Base-by-base conservation (phyloP, 805 yeast genomes). In the Lachancea thermotolerans region DNA sequence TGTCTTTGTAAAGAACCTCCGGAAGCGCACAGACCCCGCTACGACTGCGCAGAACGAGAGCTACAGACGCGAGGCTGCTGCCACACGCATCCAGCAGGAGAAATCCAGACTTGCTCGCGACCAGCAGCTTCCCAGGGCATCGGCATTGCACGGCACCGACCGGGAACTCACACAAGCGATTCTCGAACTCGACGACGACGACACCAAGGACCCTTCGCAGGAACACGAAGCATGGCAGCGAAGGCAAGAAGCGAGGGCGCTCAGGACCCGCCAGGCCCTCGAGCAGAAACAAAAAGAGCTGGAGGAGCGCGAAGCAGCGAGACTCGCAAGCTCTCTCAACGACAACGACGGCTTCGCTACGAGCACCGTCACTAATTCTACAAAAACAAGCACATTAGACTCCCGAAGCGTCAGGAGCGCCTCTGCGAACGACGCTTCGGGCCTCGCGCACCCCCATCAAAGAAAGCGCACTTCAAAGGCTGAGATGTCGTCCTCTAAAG, bases 131-230 rank as follows among this genome's bases (percentile, higher is more conserved):
- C 32, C 25, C 37, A 31, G 10, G 16, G 39, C 29, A 45, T 51
- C 41, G 6, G 32, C 33, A 4, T 14, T 10, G n/a, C 27, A 53
- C 35, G 50, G 54, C 25, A 54, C 64, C 2, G 60, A 60, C 32
- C 52, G 59, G 39, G 57, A 53, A 4, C 30, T 60, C 2, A n/a
- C 59, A 17, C 46, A 46, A 30, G 50, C 46, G 37, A 52, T 56
- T 2, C 28, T 59, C 44, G 38, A 37, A 15, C 39, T 62, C 8
- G 51, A 59, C 44, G 67, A 63, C 43, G 47, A 58, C 39, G 67
- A 62, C 45, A 36, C 49, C 2, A 17, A 46, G 2, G 54, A 63
- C 37, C 52, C 60, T 9, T 57, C 50, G 14, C 14, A 14, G 10
- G 67, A 63, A 37, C 48, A 31, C 16, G 34, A 45, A 33, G 33